phyloP scores from a whole-genome alignment of 495 filamentous ascomycete species.

The Apiosordaria backusii region DNA sequence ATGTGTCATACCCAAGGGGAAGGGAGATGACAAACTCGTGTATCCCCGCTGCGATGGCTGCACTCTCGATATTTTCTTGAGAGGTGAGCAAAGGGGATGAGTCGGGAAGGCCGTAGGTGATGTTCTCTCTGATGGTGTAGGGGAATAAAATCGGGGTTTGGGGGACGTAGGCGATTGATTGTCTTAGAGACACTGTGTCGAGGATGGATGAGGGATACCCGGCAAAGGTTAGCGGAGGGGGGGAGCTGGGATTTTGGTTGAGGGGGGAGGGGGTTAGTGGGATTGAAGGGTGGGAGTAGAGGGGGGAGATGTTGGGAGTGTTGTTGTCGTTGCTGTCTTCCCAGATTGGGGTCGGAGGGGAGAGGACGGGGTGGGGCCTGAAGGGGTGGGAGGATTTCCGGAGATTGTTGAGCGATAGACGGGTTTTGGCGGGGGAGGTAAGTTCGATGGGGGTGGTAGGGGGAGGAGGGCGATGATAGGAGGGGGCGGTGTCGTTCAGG shows the following conservation, averaged over 20 bases:
- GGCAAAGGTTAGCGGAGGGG: constrained; percentile 53
- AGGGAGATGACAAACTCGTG: constrained; percentile 77
- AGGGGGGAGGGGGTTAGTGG: not conserved
- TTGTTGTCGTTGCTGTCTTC: not conserved
- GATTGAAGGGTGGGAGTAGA: not conserved
- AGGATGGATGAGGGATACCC: constrained; percentile 52
- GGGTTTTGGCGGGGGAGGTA: not conserved
- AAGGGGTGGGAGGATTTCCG: too few species aligned
- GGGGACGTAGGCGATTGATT: constrained; percentile 68
- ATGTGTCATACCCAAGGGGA: constrained; percentile 67
- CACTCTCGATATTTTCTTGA: constrained; percentile 46
- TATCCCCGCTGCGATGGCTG: constrained; percentile 68
- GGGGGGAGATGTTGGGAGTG: not conserved
- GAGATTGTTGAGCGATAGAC: too few species aligned
- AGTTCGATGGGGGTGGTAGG: not conserved
- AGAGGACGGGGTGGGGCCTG: not conserved
- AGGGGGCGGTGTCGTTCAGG: constrained; percentile 30
- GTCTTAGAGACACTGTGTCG: constrained; percentile 61
- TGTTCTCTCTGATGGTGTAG: constrained; percentile 68
- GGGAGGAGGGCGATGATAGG: not conserved
- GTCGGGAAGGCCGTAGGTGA: constrained; percentile 66
- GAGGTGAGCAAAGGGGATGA: constrained; percentile 35
- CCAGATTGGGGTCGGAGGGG: not conserved
- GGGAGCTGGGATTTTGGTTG: constrained; percentile 21
- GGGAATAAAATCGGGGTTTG: constrained; percentile 79